These are phyloP conservation scores for Fistulina hepatica DNA, from an alignment of 1,284 basidiomycete genomes.

Conservation along the genomic window DNA sequence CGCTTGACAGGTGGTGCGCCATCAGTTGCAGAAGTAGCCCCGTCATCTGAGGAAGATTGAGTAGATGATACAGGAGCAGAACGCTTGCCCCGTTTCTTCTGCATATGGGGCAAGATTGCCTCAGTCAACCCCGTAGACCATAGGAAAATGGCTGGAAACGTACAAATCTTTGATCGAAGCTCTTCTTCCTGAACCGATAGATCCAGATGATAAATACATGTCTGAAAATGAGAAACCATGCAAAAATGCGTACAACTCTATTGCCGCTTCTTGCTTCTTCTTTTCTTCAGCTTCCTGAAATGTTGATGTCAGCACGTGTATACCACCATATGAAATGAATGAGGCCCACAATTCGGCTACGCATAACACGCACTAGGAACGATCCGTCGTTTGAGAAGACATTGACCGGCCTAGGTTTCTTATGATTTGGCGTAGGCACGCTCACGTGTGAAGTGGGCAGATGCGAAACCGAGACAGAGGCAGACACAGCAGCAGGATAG, in stretches of 20 bases:
- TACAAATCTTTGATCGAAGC: conserved; percentile 54
- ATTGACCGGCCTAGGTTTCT: conserved; percentile 37
- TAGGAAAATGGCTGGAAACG: conserved; percentile 20
- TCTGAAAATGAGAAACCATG: too few relatives aligned
- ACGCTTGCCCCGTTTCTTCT: conserved; percentile 58
- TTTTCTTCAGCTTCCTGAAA: conserved; percentile 48
- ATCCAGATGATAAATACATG: conserved; percentile 6
- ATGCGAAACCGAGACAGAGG: too few relatives aligned
- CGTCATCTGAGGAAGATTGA: too few relatives aligned
- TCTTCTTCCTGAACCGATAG: conserved; percentile 35
- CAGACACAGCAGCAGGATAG: too few relatives aligned
- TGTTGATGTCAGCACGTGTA: conserved; percentile 1
- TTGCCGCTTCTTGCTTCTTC: conserved; percentile 38
- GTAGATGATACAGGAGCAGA: conserved; percentile 35
- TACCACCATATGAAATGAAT: background rate
- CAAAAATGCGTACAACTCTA: conserved; percentile 33
- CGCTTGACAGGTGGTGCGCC: too few relatives aligned
- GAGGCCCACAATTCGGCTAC: conserved; percentile 34
- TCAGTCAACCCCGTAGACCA: too few relatives aligned
- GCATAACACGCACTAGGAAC: conserved; percentile 47
- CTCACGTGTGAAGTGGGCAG: too few relatives aligned
- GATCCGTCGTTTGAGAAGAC: conserved; percentile 51
- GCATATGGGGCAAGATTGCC: conserved; percentile 3
- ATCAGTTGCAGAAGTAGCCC: too few relatives aligned
- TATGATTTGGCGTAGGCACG: too few relatives aligned